Evolutionary conservation across 306 rosid species (phyloP).

Genomic region (Vicia villosa): DNA sequence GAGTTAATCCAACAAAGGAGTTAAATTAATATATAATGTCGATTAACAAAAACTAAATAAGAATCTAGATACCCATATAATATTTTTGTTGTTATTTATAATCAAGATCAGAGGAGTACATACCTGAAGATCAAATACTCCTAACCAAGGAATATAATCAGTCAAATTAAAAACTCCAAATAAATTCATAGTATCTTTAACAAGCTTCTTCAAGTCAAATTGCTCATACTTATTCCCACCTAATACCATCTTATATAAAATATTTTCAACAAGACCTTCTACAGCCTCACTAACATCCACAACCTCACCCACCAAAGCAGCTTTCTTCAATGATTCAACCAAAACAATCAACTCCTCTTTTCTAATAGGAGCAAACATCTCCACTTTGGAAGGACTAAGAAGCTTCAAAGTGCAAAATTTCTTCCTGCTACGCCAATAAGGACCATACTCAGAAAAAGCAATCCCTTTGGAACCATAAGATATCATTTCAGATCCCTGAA

Average conservation of each 20-base stretch:
- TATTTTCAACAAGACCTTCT: not conserved
- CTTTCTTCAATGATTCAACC: no score
- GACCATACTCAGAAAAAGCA: not conserved
- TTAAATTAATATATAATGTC: not conserved
- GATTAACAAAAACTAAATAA: not conserved
- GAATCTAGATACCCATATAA: not conserved
- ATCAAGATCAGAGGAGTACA: not conserved
- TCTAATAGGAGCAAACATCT: no score
- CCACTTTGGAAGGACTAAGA: no score
- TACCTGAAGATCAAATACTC: constrained; percentile 26
- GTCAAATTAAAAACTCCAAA: constrained; percentile 17
- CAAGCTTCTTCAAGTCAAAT: constrained; percentile 4
- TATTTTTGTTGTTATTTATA: no score
- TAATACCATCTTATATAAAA: constrained; percentile 16
- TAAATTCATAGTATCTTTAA: not conserved
- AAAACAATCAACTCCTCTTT: no score
- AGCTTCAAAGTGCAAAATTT: constrained; percentile 32
- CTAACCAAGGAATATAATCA: constrained; percentile 31
- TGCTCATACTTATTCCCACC: constrained; percentile 11
- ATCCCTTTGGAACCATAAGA: not conserved
- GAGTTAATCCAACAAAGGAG: not conserved
- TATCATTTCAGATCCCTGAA: not conserved
- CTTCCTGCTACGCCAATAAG: constrained; percentile 22
- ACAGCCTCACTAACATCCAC: not conserved
- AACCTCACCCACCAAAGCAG: no score